A percentile compares a stretch with the other conserved stretches of the same genome.
These are phyloP conservation scores for Lodderomyces beijingensis DNA, from an alignment of 1,139 yeast species.

Conservation along the genomic window DNA sequence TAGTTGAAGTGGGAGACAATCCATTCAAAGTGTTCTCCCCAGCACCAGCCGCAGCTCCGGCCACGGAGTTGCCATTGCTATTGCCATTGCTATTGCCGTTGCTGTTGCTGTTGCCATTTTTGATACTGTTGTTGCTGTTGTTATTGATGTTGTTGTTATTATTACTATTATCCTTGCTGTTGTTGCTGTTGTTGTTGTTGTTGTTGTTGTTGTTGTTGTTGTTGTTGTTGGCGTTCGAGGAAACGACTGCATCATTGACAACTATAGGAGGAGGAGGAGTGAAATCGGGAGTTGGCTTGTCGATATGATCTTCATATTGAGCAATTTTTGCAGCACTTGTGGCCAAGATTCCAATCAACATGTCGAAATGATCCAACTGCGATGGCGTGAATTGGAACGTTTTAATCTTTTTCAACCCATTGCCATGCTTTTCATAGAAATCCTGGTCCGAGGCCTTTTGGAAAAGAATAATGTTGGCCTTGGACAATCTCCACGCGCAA, in stretches of 20 bases:
- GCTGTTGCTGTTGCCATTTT: neutral
- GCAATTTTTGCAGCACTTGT: conserved; percentile 9
- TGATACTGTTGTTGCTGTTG: neutral
- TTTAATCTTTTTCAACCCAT: conserved; percentile 9
- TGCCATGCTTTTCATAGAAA: conserved; percentile 15
- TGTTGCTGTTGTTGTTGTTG: neutral
- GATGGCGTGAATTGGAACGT: conserved; percentile 13
- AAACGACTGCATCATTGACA: no score
- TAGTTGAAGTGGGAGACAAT: conserved; percentile 2
- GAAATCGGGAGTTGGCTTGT: conserved; percentile 4
- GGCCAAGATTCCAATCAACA: conserved; percentile 11
- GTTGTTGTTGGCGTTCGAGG: neutral
- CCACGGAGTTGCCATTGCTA: neutral
- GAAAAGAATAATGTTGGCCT: conserved; percentile 24
- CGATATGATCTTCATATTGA: conserved; percentile 4
- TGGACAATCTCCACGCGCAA: conserved; percentile 45
- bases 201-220: neutral
- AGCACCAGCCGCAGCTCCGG: no score
- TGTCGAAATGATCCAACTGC: conserved; percentile 18
- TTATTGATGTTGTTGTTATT: neutral
- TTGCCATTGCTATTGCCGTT: neutral
- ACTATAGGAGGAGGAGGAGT: no score
- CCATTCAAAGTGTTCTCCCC: no score
- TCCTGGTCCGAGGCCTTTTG: conserved; percentile 17
- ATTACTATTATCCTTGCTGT: neutral